Evolutionary conservation across 2,329 filamentous ascomycete species (phyloP).

Genomic region (Exophiala lecanii-corni): DNA sequence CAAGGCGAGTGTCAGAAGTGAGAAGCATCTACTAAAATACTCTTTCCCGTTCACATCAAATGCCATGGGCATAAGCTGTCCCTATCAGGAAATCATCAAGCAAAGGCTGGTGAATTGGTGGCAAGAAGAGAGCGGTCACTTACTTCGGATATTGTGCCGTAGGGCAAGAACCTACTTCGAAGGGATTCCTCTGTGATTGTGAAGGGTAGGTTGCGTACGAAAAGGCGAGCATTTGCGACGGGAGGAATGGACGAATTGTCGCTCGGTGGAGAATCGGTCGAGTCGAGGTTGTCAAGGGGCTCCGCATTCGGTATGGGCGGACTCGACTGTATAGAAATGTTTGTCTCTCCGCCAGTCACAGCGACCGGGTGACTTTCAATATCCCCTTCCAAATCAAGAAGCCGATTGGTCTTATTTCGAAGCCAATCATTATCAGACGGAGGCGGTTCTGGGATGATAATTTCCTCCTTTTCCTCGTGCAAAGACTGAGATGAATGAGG

Average conservation of each 20-base stretch:
- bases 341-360: conserved; percentile 13
- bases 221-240: conserved; percentile 64
- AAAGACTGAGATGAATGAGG: not conserved
- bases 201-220: conserved; percentile 85
- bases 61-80: conserved; percentile 94
- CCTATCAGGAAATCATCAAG: conserved; percentile 99
- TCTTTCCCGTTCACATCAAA: conserved; percentile 88
- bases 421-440: conserved; percentile 84
- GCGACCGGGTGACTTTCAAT: conserved; percentile 38
- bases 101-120: conserved; percentile 32
- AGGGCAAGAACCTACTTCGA: conserved; percentile 62
- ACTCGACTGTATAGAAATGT: conserved; percentile 11
- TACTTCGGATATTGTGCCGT: conserved; percentile 83
- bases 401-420: conserved; percentile 77
- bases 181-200: conserved; percentile 73
- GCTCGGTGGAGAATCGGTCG: conserved; percentile 13
- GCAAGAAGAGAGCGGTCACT: conserved; percentile 37
- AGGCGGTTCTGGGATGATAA: not conserved
- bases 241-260: conserved; percentile 32
- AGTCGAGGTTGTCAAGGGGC: conserved; percentile 6
- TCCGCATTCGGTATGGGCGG: conserved; percentile 20
- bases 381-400: conserved; percentile 78
- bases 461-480: not conserved
- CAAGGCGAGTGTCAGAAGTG: conserved; percentile 58
- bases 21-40: conserved; percentile 99